Base-by-base conservation (phyloP, 176 grass and related monocot genomes). In the Puya raimondii region DNA sequence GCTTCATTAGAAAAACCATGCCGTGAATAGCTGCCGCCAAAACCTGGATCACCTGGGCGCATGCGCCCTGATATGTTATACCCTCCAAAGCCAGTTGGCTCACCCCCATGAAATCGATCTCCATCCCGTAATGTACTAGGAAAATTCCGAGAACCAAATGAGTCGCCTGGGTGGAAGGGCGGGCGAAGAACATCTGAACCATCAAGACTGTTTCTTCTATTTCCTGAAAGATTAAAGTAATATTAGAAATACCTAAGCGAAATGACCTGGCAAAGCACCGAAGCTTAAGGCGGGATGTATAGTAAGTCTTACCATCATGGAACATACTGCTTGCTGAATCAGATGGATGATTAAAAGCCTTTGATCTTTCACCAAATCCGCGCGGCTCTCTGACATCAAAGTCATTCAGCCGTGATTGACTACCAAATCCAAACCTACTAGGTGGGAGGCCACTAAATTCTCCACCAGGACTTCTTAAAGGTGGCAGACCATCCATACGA, bases 1-100 rank as follows among this genome's bases (percentile, higher is more conserved):
- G 79, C 48, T 87, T 79, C 85, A 82, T 82, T 84, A 57, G 78
- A 68, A 84, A 91, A 85, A 68, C 76, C 75, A 80, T 81, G 84
- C 2, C 53, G 42, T 72, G 86, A 48, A 80, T 85, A 85, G 49
- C 69, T 70, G 26, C 68, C 63, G 16, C 71, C 68, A 76, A 82
- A 47, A 79, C 68, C 64, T 25, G 64, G 75, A 70, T 84, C 84
- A 76, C 76, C 74, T 57, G 74, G 70, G 70, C 78, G 74, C 27
- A 84, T 64, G 68, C 74, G 81, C 76, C 84, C 82, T 69, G 58
- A 54, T 48, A 58, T 78, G 13, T 17, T 57, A 57, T 57, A 65
- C 53, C 47, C 65, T 48, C 61, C 47, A 73, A 78, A 65, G 51
- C 74, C 75, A 69, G 70, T 80, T 78, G 82, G 66, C 50, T 85